phyloP scores from a whole-genome alignment of 345 rosid genomes.

The Noccaea caerulescens region DNA sequence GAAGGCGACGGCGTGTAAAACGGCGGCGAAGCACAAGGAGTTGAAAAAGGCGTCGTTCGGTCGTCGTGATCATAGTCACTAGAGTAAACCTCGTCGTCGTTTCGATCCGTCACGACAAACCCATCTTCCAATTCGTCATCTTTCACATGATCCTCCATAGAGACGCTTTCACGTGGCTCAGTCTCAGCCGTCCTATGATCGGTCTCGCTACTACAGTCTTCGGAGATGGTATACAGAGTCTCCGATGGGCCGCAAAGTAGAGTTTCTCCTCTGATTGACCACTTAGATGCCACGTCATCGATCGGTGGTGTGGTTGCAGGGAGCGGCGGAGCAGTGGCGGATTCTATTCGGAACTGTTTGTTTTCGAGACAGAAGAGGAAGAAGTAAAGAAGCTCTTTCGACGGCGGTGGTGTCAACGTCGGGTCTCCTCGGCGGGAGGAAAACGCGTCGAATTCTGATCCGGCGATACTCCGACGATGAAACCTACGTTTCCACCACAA shows the following conservation, averaged over 20 bases:
- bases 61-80: conserved; percentile 25
- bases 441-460: conserved; percentile 34
- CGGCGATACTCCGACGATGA: conserved; percentile 40
- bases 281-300: conserved; percentile 44
- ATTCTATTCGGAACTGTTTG: conserved; percentile 59
- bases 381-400: conserved; percentile 80
- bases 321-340: conserved; percentile 42
- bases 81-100: conserved; percentile 34
- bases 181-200: conserved; percentile 29
- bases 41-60: conserved; percentile 60
- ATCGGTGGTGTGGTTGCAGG: conserved; percentile 3
- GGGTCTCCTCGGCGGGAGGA: conserved; percentile 36
- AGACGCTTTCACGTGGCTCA: conserved; percentile 34
- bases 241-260: conserved; percentile 59
- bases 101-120: conserved; percentile 5
- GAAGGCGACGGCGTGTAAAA: conserved; percentile 80
- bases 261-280: conserved; percentile 27
- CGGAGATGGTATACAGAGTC: conserved; percentile 67
- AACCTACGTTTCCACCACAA: conserved; percentile 55
- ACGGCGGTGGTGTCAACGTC: conserved; percentile 48
- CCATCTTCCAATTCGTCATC: background rate
- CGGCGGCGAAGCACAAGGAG: conserved; percentile 75
- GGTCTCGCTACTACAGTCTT: conserved; percentile 67
- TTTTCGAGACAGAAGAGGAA: conserved; percentile 60
- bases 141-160: conserved; percentile 20